Percentiles rank a stretch among this genome's conserved stretches.
phyloP scores from a whole-genome alignment of 257 asterid genomes.

The Fraxinus excelsior region DNA sequence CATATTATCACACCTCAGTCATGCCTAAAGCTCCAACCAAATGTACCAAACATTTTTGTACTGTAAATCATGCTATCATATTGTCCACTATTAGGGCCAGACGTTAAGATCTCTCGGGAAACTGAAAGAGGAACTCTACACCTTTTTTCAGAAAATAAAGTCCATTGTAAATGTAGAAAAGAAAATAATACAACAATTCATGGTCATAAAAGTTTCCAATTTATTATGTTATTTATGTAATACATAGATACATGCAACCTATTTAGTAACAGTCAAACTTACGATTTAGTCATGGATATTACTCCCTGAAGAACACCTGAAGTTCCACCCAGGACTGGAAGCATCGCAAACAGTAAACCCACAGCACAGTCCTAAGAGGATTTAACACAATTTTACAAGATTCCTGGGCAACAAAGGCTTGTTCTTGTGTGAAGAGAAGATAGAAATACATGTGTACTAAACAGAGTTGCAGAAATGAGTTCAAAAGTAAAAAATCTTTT shows the following conservation, averaged over 20 bases:
- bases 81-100: neutral
- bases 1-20: neutral
- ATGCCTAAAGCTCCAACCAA: neutral
- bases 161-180: neutral
- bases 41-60: neutral
- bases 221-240: neutral
- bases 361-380: conserved; percentile 94
- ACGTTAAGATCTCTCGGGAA: neutral
- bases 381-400: conserved; percentile 13
- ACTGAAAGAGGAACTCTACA: conserved; percentile 9
- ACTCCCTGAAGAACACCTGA: conserved; percentile 93
- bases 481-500: neutral
- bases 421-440: neutral
- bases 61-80: neutral
- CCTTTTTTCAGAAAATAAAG: conserved; percentile 15
- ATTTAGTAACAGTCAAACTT: conserved; percentile 33
- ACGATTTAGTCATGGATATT: conserved; percentile 97
- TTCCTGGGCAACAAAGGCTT: neutral
- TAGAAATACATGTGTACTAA: neutral
- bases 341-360: conserved; percentile 94
- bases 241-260: neutral
- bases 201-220: neutral
- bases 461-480: neutral
- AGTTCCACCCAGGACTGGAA: conserved; percentile 98
- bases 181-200: neutral